A percentile compares a stretch with the other conserved stretches of the same genome.
These are phyloP conservation scores for Yarrowia yakushimensis DNA, from an alignment of 805 yeast genomes.

Conservation along the genomic window DNA sequence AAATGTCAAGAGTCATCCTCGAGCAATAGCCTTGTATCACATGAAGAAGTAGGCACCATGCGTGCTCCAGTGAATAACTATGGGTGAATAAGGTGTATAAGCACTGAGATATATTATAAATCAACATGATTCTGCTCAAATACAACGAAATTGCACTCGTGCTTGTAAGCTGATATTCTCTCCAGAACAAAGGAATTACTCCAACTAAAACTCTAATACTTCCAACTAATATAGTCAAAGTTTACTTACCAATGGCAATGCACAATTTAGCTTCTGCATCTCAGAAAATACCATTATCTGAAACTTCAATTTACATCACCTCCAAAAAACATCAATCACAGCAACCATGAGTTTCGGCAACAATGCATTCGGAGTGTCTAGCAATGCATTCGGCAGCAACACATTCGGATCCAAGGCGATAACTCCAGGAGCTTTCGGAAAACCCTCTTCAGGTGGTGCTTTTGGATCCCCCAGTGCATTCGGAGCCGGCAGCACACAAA, in stretches of 20 bases:
- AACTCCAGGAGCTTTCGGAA: neutral
- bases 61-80: too few relatives aligned
- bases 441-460: neutral
- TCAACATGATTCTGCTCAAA: too few relatives aligned
- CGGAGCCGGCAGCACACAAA: neutral
- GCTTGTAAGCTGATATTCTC: too few relatives aligned
- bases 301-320: too few relatives aligned
- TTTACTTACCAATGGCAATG: neutral
- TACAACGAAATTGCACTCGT: too few relatives aligned
- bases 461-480: neutral
- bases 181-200: too few relatives aligned
- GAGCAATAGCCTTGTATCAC: too few relatives aligned
- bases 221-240: too few relatives aligned
- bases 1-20: neutral
- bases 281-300: neutral
- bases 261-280: neutral
- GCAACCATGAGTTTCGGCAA: neutral
- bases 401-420: slow-evolving; percentile 1
- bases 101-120: too few relatives aligned
- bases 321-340: neutral
- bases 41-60: too few relatives aligned
- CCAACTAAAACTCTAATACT: too few relatives aligned
- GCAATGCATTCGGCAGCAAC: slow-evolving; percentile 4
- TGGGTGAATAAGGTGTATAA: too few relatives aligned
- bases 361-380: neutral